A percentile compares a stretch with the other conserved stretches of the same genome.
phyloP scores from a whole-genome alignment of 1,284 basidiomycete genomes.

The Ceratobasidium sp. region DNA sequence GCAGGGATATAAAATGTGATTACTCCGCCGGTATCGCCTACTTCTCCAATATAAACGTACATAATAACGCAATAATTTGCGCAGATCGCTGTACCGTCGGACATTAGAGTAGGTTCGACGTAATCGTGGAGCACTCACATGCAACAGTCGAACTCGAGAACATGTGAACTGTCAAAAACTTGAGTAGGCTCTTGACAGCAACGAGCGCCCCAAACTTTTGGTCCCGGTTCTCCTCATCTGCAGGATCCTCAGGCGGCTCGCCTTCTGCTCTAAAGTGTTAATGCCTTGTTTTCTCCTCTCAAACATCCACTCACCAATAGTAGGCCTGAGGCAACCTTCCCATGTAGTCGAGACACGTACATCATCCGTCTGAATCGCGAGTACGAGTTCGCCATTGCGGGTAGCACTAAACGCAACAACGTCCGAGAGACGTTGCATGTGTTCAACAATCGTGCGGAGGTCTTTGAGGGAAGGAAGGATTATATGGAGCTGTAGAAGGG shows the following conservation, averaged over 20 bases:
- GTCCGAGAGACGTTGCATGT: slow-evolving; percentile 78
- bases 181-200: slow-evolving; percentile 79
- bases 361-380: slow-evolving; percentile 75
- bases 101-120: neutral
- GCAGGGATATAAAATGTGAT: slow-evolving; percentile 90
- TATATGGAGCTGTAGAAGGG: slow-evolving; percentile 73
- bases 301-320: slow-evolving; percentile 62
- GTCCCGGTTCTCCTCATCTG: slow-evolving; percentile 59
- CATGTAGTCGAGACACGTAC: slow-evolving; percentile 84
- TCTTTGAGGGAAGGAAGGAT: slow-evolving; percentile 81
- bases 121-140: slow-evolving; percentile 63
- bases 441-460: slow-evolving; percentile 80
- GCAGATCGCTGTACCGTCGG: slow-evolving; percentile 72
- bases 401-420: slow-evolving; percentile 78
- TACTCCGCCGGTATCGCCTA: slow-evolving; percentile 83
- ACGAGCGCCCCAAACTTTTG: slow-evolving; percentile 74
- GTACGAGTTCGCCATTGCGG: slow-evolving; percentile 68
- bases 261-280: slow-evolving; percentile 50
- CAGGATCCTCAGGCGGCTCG: slow-evolving; percentile 52
- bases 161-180: slow-evolving; percentile 84
- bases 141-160: slow-evolving; percentile 89
- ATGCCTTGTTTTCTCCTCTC: neutral
- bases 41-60: slow-evolving; percentile 89
- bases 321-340: slow-evolving; percentile 76
- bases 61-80: slow-evolving; percentile 86